Percentiles rank a stretch among this genome's conserved stretches.
Evolutionary conservation across 1,139 yeast species (phyloP).

Genomic region (Geotrichum klebahnii): DNA sequence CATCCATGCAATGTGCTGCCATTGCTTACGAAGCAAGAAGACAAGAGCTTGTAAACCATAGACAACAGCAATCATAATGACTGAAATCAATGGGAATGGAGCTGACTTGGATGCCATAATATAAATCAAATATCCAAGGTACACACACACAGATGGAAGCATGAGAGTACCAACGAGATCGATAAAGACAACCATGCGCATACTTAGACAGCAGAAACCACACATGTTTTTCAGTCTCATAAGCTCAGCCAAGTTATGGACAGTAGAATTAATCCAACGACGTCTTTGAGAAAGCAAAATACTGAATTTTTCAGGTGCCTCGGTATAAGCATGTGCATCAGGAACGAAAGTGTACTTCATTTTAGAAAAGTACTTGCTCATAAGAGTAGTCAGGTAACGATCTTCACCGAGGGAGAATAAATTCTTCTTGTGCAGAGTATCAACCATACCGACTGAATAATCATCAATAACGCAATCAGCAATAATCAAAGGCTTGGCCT

Average conservation of each 20-base stretch:
- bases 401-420: constrained; percentile 45
- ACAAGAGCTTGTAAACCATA: constrained; percentile 40
- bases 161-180: constrained; percentile 39
- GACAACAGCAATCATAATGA: constrained; percentile 37
- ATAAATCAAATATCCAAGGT: constrained; percentile 38
- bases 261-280: constrained; percentile 43
- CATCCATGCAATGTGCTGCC: constrained; percentile 44
- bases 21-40: constrained; percentile 38
- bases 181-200: constrained; percentile 40
- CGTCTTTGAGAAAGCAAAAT: constrained; percentile 40
- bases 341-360: constrained; percentile 37
- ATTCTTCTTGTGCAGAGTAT: constrained; percentile 44
- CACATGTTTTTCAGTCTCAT: constrained; percentile 37
- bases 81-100: constrained; percentile 38
- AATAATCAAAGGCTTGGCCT: constrained; percentile 43
- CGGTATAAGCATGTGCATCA: constrained; percentile 38
- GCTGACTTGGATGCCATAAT: constrained; percentile 34
- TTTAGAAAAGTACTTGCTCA: constrained; percentile 37
- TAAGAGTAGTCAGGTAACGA: constrained; percentile 42
- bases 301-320: constrained; percentile 38
- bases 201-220: constrained; percentile 39
- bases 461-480: constrained; percentile 40
- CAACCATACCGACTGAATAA: constrained; percentile 41
- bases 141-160: constrained; percentile 39
- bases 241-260: constrained; percentile 40